Percentiles rank a stretch among this genome's conserved stretches.
phyloP scores from a whole-genome alignment of 352 stramenopile genomes.

The Pythium aphanidermatum region DNA sequence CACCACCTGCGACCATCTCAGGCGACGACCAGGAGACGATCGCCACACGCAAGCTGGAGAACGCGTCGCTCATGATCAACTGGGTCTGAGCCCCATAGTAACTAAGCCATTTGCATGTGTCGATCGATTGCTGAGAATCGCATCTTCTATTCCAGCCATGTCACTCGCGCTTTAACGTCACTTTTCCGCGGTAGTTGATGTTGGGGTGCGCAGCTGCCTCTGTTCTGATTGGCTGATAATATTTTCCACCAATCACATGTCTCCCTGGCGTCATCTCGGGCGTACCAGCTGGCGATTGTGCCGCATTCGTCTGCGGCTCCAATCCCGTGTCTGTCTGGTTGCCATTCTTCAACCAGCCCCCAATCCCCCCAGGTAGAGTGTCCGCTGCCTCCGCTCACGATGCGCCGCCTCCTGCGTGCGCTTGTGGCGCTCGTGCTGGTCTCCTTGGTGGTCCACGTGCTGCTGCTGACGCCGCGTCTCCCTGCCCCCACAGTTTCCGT shows the following conservation, averaged over 20 bases:
- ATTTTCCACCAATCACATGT: too few species aligned
- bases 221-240: too few species aligned
- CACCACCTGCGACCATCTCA: conserved; percentile 43
- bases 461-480: conserved; percentile 1
- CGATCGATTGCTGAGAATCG: too few species aligned
- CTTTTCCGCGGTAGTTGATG: too few species aligned
- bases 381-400: too few species aligned
- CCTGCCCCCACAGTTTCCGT: background rate
- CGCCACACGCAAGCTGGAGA: conserved; percentile 60
- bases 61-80: conserved; percentile 74
- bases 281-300: too few species aligned
- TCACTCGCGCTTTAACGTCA: too few species aligned
- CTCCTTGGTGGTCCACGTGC: background rate
- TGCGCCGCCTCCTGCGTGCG: background rate
- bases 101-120: background rate
- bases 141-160: too few species aligned
- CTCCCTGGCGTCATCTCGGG: too few species aligned
- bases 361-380: background rate
- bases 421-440: background rate
- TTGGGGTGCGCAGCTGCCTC: too few species aligned
- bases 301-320: background rate
- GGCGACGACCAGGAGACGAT: conserved; percentile 52
- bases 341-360: conserved; percentile 23
- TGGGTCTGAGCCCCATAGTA: conserved; percentile 52
- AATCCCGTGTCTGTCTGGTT: too few species aligned